Base-by-base conservation (phyloP, 345 rosid species). In the Citrus australasica region DNA sequence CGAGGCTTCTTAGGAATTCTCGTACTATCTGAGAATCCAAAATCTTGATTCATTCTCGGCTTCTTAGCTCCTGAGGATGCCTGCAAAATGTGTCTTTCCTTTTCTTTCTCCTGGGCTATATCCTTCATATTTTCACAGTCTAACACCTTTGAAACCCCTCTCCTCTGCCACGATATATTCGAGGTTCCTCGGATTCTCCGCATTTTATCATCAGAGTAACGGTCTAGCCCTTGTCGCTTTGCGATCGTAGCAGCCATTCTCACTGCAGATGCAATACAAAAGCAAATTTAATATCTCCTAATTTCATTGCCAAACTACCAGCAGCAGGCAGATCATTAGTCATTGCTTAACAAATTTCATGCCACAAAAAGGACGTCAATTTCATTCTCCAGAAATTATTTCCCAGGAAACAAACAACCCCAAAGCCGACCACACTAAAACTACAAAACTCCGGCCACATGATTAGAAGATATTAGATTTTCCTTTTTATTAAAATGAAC, bases 181-280 rank as follows among this genome's bases (percentile, higher is more conserved):
- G 65, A 37, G 33, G 70, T 8, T 68, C 72, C 74, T 5, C n/a
- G 24, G 25, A 67, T 28, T 42, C 67, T 75, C 78, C 60, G 79
- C 76, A 51, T 56, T 67, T 68, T 58, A 22, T 56, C 48, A 61
- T 33, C 69, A n/a, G n/a, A 25, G 73, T 68, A 66, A 63, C 67
- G 19, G 33, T 76, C 40, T 19, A 76, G 66, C 61, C 65, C 62
- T 9, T 75, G 82, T 63, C 42, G 71, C 72, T 82, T 76, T 30
- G 85, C 82, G 48, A 84, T 74, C 79, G 79, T 64, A 21, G 86
- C 85, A 8, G 79, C 80, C 91, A 87, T 85, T 58, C 33, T 80
- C 77, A 67, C 89, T 79, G 84, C 85, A 81, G 59, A 69, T n/a
- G 32, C 59, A 76, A 46, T 19, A 74, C 48, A 40, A 48, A 61